A percentile compares a stretch with the other conserved stretches of the same genome.
Conservation (phyloP, 169 alveolate genomes). For the Plasmodium vinckei region DNA sequence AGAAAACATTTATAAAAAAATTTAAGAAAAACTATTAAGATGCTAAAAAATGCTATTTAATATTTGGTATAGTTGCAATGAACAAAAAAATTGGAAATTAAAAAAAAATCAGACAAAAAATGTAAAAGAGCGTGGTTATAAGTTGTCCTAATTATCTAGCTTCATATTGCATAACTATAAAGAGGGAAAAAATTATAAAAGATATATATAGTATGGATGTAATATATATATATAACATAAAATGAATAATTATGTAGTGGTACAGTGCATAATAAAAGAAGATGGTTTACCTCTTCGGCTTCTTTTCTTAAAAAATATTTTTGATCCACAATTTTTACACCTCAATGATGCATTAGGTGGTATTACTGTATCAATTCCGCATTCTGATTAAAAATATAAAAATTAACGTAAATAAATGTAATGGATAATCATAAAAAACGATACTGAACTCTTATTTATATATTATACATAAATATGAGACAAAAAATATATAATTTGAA, state of each 20-base stretch:
- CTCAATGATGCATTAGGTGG: constrained; percentile 90
- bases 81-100: no score
- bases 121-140: no score
- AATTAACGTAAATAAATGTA: constrained; percentile 11
- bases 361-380: constrained; percentile 89
- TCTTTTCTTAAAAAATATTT: constrained; percentile 87
- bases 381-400: constrained; percentile 77
- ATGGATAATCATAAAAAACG: not conserved
- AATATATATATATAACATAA: not conserved
- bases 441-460: no score
- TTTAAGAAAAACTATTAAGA: no score
- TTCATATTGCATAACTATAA: constrained; percentile 74
- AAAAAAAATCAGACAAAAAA: no score
- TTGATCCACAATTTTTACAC: constrained; percentile 90
- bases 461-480: no score
- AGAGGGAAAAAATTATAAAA: not conserved
- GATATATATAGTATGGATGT: not conserved
- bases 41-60: no score
- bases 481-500: no score
- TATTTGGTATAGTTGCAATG: no score
- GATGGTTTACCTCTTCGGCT: constrained; percentile 81
- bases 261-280: not conserved
- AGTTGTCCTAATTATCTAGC: constrained; percentile 29
- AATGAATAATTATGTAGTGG: not conserved
- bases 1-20: no score